Evolutionary conservation across 2,329 filamentous ascomycete genomes (phyloP), one percentile per base, ranked within the genome.

Genomic region (Akanthomyces lecanii): DNA sequence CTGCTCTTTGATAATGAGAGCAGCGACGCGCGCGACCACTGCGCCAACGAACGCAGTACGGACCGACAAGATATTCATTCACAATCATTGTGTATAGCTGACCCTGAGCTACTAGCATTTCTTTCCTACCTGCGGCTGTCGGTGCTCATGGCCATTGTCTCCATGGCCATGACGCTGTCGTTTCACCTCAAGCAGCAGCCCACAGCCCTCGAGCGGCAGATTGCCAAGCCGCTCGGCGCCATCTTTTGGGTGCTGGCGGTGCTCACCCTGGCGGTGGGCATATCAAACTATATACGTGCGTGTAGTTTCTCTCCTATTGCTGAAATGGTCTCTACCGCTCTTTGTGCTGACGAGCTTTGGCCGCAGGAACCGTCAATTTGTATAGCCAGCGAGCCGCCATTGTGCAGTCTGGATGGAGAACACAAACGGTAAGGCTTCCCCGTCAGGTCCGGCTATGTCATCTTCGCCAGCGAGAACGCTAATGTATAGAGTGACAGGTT

Each of bases 321-420:
- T 5, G 38, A 12, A 10, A 38, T 38, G 21, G 21, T 21, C 21
- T 44, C 36, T 45, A 1, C 6, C 11, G n/a, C 38, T 14, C 33
- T 44, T 16, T 18, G 23, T 57, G n/a, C 52, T 38, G 38, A 54
- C 18, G 5, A 62, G 21, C 18, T 11, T 42, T 10, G 16, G 14
- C 44, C 7, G 8, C 36, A 85, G 83, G 87, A 69, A 88, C 86
- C 0, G 78, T 98, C 28, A 89, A 89, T 69, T 89, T 91, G 72
- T 99, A 97, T 74, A 89, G 89, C 69, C 82, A 84, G 45, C 86
- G 88, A 67, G 82, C 83, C 30, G 95, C 95, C 0, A 83, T 98
- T 66, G 95, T 99, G 45, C 95, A 99, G 78, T 90, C 87, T 36
- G 95, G 95, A 1, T 95, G 91, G 89, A 94, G 92, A 76, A 98